Base-by-base conservation (phyloP, 1,284 basidiomycete genomes). In the Ceratorhiza oryzae-sativae region DNA sequence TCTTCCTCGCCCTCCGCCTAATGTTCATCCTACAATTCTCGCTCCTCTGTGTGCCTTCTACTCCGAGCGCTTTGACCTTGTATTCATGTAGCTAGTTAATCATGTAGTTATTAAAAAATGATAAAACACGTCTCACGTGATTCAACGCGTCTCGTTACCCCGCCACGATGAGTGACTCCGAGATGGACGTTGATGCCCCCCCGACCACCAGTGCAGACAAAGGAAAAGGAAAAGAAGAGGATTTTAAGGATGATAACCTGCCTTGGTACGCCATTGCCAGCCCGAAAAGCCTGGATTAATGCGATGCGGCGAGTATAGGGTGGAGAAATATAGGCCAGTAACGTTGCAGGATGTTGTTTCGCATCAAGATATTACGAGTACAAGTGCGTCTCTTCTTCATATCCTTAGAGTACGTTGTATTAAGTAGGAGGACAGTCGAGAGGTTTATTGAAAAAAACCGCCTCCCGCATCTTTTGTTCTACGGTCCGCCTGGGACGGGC, bases 401-500 rank as follows among this genome's bases (percentile, higher is more conserved):
- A 39, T 39, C 36, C 13, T n/a, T n/a, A n/a, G 36, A 39, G 36
- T 6, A 39, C 8, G 13, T 6, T 39, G 36, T 39, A 39, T 13
- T 39, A 13, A 39, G 8, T 53, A 2, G 20, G 10, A 30, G 25
- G 51, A 41, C 61, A 98, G 96, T 98, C 80, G 94, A 97, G 80
- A 93, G 92, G 79, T 99, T 99, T 80, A 97, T 99, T 77, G 91
- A 95, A 76, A 95, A 95, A 80, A 96, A 97, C 75, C 84, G 96
- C 60, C 81, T 99, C 30, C 97, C 97, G 0, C 97, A 99, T 82
- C 84, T 99, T 25, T 85, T 99, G 55, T 95, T 99, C 81, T 99
- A 99, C 78, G 97, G 97, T 0, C 97, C 97, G 39, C 97, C 97
- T 18, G 97, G 94, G 18, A 99, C 97, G 0, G 97, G 97, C 61